phyloP scores from a whole-genome alignment of 139 green algal genomes.

The Prasinococcaceae sp. region DNA sequence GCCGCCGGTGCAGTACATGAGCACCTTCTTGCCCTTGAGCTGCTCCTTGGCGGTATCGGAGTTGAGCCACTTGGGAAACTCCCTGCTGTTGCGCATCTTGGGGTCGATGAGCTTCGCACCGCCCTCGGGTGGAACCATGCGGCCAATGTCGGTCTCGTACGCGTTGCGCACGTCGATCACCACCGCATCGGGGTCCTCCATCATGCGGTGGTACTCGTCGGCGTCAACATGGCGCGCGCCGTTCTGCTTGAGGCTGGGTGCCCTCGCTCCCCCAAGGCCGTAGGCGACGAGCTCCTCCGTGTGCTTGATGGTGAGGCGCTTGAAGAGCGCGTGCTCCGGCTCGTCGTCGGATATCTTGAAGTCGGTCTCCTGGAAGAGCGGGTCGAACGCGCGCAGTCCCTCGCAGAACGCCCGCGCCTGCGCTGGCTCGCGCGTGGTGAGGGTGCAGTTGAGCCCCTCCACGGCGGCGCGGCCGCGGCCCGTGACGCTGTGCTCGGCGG shows the following conservation, averaged over 20 bases:
- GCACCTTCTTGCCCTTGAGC: constrained; percentile 19
- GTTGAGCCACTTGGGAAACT: constrained; percentile 16
- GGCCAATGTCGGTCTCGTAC: constrained; percentile 13
- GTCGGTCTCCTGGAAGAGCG: constrained; percentile 12
- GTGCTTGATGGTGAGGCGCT: constrained; percentile 3
- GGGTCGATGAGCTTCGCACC: constrained; percentile 12
- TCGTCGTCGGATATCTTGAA: constrained; percentile 14
- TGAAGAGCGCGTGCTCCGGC: background rate
- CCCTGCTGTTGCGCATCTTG: constrained; percentile 11
- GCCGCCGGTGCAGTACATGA: constrained; percentile 25
- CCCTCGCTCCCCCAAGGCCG: constrained; percentile 3
- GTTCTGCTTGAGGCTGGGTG: constrained; percentile 4
- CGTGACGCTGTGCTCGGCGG: background rate
- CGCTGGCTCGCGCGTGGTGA: background rate
- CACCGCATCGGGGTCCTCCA: constrained; percentile 6
- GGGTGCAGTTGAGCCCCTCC: constrained; percentile 13
- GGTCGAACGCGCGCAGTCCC: background rate
- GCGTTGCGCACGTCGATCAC: constrained; percentile 15
- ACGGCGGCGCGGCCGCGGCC: background rate
- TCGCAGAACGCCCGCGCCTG: constrained; percentile 5
- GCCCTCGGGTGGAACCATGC: constrained; percentile 3
- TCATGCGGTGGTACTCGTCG: constrained; percentile 10
- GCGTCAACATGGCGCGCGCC: constrained; percentile 5
- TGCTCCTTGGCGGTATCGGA: constrained; percentile 8
- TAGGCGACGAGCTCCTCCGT: constrained; percentile 12